Evolutionary conservation across 345 rosid species (phyloP), one percentile per base, ranked within the genome.

Genomic region (Salix caprea): DNA sequence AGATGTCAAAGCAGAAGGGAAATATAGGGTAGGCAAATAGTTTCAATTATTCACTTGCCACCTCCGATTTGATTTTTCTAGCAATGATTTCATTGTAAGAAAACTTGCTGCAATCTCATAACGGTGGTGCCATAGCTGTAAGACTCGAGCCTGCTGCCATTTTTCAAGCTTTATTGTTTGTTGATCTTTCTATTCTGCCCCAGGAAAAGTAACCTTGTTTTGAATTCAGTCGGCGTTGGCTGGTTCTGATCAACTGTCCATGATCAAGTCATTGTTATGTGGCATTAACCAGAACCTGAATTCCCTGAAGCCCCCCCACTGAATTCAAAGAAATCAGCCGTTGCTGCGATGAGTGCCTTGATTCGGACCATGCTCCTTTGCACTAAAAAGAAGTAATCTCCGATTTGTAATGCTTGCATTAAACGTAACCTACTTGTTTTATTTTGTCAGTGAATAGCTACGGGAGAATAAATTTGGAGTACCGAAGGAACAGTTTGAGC

Each of bases 11-110:
- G 61, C 42, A 44, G 40, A 13, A 48, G 54, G 16, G 5, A n/a
- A 56, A 56, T 32, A n/a, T 50, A 12, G 65, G 28, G 19, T 64
- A n/a, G 36, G 65, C 5, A 48, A 37, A 10, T 66, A 21, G 72
- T 67, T 52, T 54, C 24, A 56, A 28, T 66, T 66, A 54, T 78
- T 71, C 19, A 36, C 65, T 71, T 48, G 44, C 74, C 60, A 42
- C 12, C 26, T 34, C 23, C 2, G 32, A 19, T 32, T 60, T 23
- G 5, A 52, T 71, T 14, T 34, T 34, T 14, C 62, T 70, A 5
- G 28, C 50, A 18, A 46, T 32, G 19, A 65, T 65, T 69, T 65
- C 30, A 36, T 30, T 62, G 69, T 48, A 64, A 61, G 80, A 71
- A 48, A 64, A 46, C 28, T 46, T 46, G 15, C 48, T 24, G 24